Base-by-base conservation (phyloP, 164 flowering plant species). In the Berberis vulgaris region DNA sequence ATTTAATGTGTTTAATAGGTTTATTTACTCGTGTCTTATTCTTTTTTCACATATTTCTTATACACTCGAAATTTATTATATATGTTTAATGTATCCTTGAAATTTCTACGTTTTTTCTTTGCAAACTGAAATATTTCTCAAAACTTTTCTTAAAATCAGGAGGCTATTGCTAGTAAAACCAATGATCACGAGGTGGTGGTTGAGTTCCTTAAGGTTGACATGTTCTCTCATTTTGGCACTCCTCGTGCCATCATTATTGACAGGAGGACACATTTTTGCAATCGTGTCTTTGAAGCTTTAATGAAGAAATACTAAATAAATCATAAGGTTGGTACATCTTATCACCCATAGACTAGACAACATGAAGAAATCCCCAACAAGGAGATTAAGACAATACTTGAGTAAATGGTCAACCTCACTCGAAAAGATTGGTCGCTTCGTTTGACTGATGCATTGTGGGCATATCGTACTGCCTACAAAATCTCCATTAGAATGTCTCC, bases 401-500 rank as follows among this genome's bases (percentile, higher is more conserved):
- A 65, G 38, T 56, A 65, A 43, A 56, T 38, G 4, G 42, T 65
- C 3, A 56, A 43, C 43, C 13, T 2, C 44, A 45, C 6, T 7
- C 47, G 53, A 10, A 65, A 65, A 40, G 68, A 55, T 43, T 65
- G 61, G 68, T 43, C 54, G 1, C 1, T 12, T 11, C 52, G 26
- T 9, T 26, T 65, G 7, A 41, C 7, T 43, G 68, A 56, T 45
- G 61, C 61, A 9, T 41, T 65, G 38, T 65, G 68, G 68, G 26
- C 11, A 11, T 40, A 39, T 45, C 61, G 41, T 58, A 58, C 12
- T 45, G 41, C 52, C 8, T 56, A 6, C 38, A 56, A 43, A 12
- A 10, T 45, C 1, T 50, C 45, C 9, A 54, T 56, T 26, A 61
- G 61, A 40, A 65, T 54, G 52, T 43, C 59, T 2, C 59, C 59